Evolutionary conservation across 805 yeast genomes (phyloP).

Genomic region (Yarrowia sp.): DNA sequence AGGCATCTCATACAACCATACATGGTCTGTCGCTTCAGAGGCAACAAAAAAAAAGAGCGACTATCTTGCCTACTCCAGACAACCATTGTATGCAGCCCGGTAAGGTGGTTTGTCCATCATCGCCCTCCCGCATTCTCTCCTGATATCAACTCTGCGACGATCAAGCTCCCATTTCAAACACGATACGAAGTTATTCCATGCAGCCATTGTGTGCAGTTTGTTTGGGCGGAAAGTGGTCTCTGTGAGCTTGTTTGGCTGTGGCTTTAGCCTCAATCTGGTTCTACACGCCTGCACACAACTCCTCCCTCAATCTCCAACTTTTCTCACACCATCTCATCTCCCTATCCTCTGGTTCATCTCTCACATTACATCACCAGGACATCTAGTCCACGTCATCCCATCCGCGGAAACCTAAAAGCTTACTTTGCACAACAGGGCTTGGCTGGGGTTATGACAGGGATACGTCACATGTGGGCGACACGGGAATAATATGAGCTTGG

Average conservation of each 20-base stretch:
- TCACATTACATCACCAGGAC: neutral
- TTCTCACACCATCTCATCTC: no score
- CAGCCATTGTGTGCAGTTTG: neutral
- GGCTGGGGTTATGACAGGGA: slow-evolving; percentile 19
- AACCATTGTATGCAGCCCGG: neutral
- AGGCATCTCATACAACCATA: no score
- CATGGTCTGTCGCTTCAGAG: no score
- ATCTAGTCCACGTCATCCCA: slow-evolving; percentile 13
- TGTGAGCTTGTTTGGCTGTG: no score
- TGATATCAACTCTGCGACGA: slow-evolving; percentile 12
- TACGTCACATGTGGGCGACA: neutral
- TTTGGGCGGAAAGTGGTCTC: no score
- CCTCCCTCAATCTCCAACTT: no score
- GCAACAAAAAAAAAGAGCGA: no score
- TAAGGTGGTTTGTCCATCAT: neutral
- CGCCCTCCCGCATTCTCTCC: neutral
- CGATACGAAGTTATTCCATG: neutral
- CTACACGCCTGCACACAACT: no score
- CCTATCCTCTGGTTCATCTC: neutral
- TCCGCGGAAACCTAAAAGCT: neutral
- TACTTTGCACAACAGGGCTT: neutral
- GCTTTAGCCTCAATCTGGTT: no score
- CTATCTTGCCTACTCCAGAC: no score
- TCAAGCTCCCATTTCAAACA: slow-evolving; percentile 7
- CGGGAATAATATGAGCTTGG: neutral